Conservation (phyloP, 2,329 filamentous ascomycete species). For the Monosporascus sp. region DNA sequence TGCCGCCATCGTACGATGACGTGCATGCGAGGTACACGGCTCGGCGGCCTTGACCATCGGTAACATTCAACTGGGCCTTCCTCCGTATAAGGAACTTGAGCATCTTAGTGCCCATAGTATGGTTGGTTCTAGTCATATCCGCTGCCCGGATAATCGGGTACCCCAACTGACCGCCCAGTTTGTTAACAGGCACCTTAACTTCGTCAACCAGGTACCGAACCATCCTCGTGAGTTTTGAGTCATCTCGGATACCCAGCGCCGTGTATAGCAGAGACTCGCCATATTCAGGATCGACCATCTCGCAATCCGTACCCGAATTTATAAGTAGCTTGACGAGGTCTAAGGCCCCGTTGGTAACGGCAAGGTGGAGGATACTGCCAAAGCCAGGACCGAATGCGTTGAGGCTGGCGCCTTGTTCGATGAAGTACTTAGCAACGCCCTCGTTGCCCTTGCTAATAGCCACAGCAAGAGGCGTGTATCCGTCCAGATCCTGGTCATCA, state of each 20-base stretch:
- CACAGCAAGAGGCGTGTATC: constrained; percentile 1
- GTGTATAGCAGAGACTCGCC: neutral
- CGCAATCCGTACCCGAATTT: neutral
- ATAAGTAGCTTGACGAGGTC: neutral
- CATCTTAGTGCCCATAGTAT: neutral
- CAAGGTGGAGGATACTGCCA: neutral
- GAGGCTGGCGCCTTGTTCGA: neutral
- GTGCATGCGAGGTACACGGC: neutral
- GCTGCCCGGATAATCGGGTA: neutral
- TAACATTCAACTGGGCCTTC: neutral
- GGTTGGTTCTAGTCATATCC: neutral
- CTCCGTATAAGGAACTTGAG: constrained; percentile 1
- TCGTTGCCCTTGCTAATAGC: neutral
- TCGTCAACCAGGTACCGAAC: neutral
- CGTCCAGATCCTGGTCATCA: neutral
- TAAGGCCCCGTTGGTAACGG: neutral
- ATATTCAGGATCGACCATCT: neutral
- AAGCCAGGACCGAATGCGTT: neutral
- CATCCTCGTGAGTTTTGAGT: neutral
- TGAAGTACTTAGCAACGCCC: neutral
- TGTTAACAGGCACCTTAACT: neutral
- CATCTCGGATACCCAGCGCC: neutral
- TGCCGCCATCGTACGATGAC: neutral
- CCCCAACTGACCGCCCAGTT: neutral
- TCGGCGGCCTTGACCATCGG: neutral